Base-by-base conservation (phyloP, 768 basidiomycete genomes). In the Saitozyma podzolica region DNA sequence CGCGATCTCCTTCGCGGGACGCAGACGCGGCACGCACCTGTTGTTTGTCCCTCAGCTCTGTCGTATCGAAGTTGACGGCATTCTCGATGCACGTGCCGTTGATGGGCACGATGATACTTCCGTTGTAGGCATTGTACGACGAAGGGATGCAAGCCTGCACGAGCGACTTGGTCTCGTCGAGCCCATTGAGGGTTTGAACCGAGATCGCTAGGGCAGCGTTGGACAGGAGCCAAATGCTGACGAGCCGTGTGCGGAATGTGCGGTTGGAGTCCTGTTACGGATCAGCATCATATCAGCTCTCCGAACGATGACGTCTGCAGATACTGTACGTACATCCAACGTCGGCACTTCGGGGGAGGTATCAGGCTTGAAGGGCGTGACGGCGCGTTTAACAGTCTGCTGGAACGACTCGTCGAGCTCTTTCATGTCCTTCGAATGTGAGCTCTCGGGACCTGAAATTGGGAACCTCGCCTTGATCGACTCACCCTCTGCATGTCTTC, bases 341-440 rank as follows among this genome's bases (percentile, higher is more conserved):
- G 66, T 74, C 5, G 75, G 74, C 54, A 59, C 59, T 11, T 76
- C 73, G 8, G 49, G n/a, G 10, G 50, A 19, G 2, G 45, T 48
- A 9, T 60, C 58, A 7, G 58, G 60, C 55, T 69, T 72, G 59
- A 64, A 69, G 3, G 67, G 69, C 39, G 73, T 59, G 9, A 77
- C 73, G 17, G 74, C 74, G 29, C 78, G 61, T 53, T 67, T 67
- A 0, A 79, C 92, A 0, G 92, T 94, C 74, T 91, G 89, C 79
- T 92, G 91, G 84, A 96, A 97, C 37, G 87, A 85, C 9, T 86
- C 86, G 72, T 96, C 94, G 50, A 97, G 87, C 74, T 97, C 94
- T 65, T 89, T 71, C 65, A 63, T 62, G 45, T 54, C 62, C 64
- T 66, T n/a, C 16, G 41, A 56, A 43, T 13, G 59, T 63, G 16